These are phyloP conservation scores for Cornus kousa DNA, from an alignment of 148 eudicot species.

Conservation along the genomic window DNA sequence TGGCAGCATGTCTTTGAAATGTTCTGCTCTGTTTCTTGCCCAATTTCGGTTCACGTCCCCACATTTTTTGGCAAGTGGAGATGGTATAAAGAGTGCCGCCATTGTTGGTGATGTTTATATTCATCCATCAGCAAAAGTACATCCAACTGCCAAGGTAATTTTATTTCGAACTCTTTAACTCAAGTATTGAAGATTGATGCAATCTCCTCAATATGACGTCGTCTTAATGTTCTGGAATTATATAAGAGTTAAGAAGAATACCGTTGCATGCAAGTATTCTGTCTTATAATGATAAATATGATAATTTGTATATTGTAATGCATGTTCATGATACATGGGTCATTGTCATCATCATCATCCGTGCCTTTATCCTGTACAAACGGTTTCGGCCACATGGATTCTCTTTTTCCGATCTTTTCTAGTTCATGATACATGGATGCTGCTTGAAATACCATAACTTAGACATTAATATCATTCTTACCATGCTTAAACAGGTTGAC, in stretches of 20 bases:
- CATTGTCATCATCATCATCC: no score
- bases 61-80: constrained; percentile 59
- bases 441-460: background rate
- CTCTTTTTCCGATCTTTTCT: no score
- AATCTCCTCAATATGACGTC: background rate
- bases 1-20: constrained; percentile 67
- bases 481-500: no score
- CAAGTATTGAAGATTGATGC: background rate
- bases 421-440: background rate
- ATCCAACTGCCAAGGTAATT: constrained; percentile 59
- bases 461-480: no score
- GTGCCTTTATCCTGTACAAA: no score
- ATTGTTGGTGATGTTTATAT: constrained; percentile 61
- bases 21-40: constrained; percentile 60
- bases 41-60: constrained; percentile 57
- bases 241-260: background rate
- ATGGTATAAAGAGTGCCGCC: constrained; percentile 53
- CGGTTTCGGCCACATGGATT: no score
- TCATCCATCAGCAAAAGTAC: constrained; percentile 71
- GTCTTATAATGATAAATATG: background rate
- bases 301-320: background rate
- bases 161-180: background rate
- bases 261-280: background rate
- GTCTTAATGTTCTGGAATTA: background rate
- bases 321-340: background rate